phyloP scores from a whole-genome alignment of 306 rosid genomes.

The Fragaria ananassa region DNA sequence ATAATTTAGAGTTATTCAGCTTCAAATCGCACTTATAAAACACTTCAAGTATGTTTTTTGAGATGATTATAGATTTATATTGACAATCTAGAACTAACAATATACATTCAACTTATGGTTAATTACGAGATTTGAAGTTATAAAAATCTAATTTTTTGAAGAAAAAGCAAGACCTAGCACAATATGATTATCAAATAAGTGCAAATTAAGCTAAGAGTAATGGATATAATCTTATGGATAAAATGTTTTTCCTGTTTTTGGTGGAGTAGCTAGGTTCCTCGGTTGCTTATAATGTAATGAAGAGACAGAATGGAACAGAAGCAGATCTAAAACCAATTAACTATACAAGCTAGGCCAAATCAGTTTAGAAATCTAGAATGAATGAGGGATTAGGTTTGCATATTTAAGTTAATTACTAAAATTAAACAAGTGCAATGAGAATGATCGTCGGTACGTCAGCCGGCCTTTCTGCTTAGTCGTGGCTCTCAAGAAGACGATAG shows the following conservation, averaged over 20 bases:
- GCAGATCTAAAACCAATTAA: neutral
- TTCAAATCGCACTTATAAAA: too few species aligned
- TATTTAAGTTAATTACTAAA: neutral
- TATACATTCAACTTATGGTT: neutral
- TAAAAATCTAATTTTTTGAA: too few species aligned
- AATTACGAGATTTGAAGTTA: neutral
- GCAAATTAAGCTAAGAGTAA: too few species aligned
- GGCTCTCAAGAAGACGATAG: neutral
- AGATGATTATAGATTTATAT: neutral
- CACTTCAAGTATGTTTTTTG: too few species aligned
- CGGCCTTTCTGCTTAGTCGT: neutral
- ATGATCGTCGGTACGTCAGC: neutral
- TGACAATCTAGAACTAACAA: neutral
- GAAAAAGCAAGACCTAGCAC: too few species aligned
- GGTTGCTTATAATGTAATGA: neutral
- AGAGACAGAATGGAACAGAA: neutral
- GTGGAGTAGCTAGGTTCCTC: neutral
- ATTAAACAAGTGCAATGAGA: neutral
- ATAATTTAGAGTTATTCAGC: too few species aligned
- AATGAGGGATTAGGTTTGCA: neutral
- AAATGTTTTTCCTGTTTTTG: too few species aligned
- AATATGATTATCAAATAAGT: too few species aligned
- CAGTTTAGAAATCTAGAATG: neutral
- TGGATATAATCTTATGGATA: too few species aligned
- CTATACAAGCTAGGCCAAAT: neutral